Evolutionary conservation across 768 basidiomycete species (phyloP).

Genomic region (Xerocomus brunneocitrinus): DNA sequence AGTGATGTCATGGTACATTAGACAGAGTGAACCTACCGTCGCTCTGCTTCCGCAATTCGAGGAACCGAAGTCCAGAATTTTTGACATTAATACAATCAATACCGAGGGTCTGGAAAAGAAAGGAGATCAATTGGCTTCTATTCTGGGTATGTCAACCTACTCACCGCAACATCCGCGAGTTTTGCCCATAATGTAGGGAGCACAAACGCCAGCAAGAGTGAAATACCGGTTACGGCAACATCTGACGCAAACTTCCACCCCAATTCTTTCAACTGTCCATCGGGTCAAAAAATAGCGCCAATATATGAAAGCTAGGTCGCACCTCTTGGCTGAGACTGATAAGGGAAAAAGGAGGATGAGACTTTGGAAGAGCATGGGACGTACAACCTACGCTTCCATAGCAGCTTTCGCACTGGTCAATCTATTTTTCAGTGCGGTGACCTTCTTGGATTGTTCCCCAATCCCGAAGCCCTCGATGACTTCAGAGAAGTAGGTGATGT

Average conservation of each 20-base stretch:
- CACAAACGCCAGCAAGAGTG: slow-evolving; percentile 13
- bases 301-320: neutral
- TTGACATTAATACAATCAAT: slow-evolving; percentile 4
- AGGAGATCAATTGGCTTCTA: neutral
- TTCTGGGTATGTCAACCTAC: neutral
- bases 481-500: slow-evolving; percentile 13
- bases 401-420: slow-evolving; percentile 1
- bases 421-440: neutral
- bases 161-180: slow-evolving; percentile 5
- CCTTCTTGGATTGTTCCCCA: slow-evolving; percentile 5
- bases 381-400: slow-evolving; percentile 16
- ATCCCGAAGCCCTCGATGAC: slow-evolving; percentile 7
- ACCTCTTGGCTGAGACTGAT: slow-evolving; percentile 18
- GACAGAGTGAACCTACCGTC: slow-evolving; percentile 4
- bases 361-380: neutral
- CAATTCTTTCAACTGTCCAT: slow-evolving; percentile 14
- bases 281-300: neutral
- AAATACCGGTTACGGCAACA: slow-evolving; percentile 11
- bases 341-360: neutral
- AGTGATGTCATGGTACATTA: neutral
- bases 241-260: slow-evolving; percentile 15
- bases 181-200: slow-evolving; percentile 8
- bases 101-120: slow-evolving; percentile 1
- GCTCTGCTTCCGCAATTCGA: slow-evolving; percentile 2
- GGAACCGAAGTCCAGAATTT: slow-evolving; percentile 3